These are phyloP conservation scores for Priceomyces medius DNA, from an alignment of 805 yeast genomes.

Conservation along the genomic window DNA sequence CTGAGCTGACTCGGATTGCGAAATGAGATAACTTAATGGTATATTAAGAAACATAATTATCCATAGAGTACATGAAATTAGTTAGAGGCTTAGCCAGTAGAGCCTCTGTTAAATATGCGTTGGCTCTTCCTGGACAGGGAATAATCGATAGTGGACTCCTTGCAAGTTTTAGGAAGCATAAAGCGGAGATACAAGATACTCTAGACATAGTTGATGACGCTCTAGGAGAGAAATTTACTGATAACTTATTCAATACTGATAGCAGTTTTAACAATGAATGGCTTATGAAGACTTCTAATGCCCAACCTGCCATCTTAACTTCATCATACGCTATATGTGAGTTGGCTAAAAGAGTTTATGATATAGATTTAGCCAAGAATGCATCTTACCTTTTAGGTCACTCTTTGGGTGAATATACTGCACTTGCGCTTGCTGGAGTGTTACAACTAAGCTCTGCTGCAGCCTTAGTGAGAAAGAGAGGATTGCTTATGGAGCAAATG, in stretches of 20 bases:
- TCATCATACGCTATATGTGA: slow-evolving; percentile 34
- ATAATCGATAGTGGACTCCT: slow-evolving; percentile 20
- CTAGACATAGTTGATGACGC: slow-evolving; percentile 21
- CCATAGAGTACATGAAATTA: neutral
- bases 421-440: slow-evolving; percentile 36
- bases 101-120: slow-evolving; percentile 17
- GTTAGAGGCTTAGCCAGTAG: neutral
- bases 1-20: too few relatives aligned
- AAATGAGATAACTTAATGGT: too few relatives aligned
- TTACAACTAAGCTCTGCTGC: slow-evolving; percentile 35
- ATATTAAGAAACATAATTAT: too few relatives aligned
- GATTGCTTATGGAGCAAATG: slow-evolving; percentile 39
- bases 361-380: slow-evolving; percentile 16
- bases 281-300: slow-evolving; percentile 39
- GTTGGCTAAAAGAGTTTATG: slow-evolving; percentile 17
- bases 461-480: slow-evolving; percentile 45
- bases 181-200: slow-evolving; percentile 10
- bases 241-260: slow-evolving; percentile 14
- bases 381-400: slow-evolving; percentile 41
- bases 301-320: slow-evolving; percentile 55
- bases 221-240: slow-evolving; percentile 20
- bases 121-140: slow-evolving; percentile 40
- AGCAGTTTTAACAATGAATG: slow-evolving; percentile 15
- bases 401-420: slow-evolving; percentile 52
- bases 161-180: slow-evolving; percentile 15